Percentiles rank a stretch among this genome's conserved stretches.
Conservation (phyloP, 2,329 filamentous ascomycete genomes). For the Colletotrichum tamarilloi region DNA sequence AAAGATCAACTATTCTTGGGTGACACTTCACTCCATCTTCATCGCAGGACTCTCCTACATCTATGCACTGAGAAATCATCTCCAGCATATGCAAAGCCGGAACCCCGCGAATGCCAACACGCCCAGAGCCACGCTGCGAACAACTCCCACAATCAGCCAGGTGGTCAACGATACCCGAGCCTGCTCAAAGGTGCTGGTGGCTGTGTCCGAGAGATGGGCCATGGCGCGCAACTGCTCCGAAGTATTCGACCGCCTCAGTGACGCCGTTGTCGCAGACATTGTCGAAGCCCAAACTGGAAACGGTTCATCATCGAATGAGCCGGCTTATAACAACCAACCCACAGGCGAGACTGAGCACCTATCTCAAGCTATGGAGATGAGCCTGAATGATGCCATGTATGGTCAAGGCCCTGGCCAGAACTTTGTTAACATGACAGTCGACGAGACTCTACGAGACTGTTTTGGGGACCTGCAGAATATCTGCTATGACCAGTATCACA, state of each 20-base stretch:
- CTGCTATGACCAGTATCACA: constrained; percentile 39
- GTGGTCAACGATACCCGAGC: constrained; percentile 54
- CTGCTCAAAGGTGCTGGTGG: constrained; percentile 57
- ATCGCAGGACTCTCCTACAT: constrained; percentile 57
- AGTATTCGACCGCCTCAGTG: constrained; percentile 54
- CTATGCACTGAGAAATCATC: constrained; percentile 53
- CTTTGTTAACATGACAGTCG: constrained; percentile 46
- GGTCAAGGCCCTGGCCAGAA: not conserved
- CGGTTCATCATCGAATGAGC: not conserved
- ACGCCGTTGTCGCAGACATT: constrained; percentile 53
- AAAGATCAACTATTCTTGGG: constrained; percentile 61
- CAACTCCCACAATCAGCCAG: constrained; percentile 51
- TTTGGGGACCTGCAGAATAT: constrained; percentile 44
- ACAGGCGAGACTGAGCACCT: not conserved
- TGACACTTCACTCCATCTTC: constrained; percentile 60
- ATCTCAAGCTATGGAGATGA: not conserved
- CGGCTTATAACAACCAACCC: not conserved
- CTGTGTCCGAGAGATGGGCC: constrained; percentile 56
- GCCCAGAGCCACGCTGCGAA: constrained; percentile 39
- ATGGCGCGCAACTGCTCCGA: constrained; percentile 52
- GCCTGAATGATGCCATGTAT: constrained; percentile 5
- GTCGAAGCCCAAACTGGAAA: constrained; percentile 43
- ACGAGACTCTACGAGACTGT: constrained; percentile 51
- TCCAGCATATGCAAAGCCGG: constrained; percentile 44
- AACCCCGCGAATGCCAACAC: not conserved